Conservation (phyloP, 768 basidiomycete genomes). For the Rhodosporidiobolus odoratus region DNA sequence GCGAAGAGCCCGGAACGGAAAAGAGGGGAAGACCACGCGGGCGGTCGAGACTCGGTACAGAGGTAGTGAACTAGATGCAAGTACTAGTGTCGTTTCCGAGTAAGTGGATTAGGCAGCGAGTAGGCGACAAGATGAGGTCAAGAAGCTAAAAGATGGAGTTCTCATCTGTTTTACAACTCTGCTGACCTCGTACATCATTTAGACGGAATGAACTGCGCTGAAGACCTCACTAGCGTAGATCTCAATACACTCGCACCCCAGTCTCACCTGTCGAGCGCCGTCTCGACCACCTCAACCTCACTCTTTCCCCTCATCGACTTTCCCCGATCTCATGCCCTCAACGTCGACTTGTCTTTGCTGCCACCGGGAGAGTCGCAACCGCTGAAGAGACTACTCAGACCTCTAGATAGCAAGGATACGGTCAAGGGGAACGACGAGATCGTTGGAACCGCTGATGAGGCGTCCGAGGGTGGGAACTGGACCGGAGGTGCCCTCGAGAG, state of each 20-base stretch:
- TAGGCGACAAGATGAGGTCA: too few species aligned
- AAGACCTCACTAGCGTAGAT: constrained; percentile 33
- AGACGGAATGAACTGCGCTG: constrained; percentile 36
- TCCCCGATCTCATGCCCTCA: constrained; percentile 14
- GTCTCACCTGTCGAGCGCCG: not conserved
- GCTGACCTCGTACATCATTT: not conserved
- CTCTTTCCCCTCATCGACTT: constrained; percentile 33
- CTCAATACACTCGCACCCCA: not conserved
- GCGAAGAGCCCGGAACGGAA: too few species aligned
- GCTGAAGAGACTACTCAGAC: constrained; percentile 31
- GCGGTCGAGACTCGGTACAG: too few species aligned
- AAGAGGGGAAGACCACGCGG: too few species aligned
- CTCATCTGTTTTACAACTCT: not conserved
- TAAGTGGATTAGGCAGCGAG: too few species aligned
- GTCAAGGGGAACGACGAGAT: constrained; percentile 39
- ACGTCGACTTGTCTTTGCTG: constrained; percentile 9
- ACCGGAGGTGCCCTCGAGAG: constrained; percentile 28
- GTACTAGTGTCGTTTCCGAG: too few species aligned
- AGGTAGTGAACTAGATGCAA: too few species aligned
- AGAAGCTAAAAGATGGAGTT: too few species aligned
- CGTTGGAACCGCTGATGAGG: constrained; percentile 6
- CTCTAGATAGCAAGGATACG: constrained; percentile 36
- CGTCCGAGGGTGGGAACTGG: constrained; percentile 12
- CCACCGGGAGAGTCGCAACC: not conserved
- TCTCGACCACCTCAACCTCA: constrained; percentile 14